phyloP scores from a whole-genome alignment of 306 rosid genomes.

The Neltuma alba region DNA sequence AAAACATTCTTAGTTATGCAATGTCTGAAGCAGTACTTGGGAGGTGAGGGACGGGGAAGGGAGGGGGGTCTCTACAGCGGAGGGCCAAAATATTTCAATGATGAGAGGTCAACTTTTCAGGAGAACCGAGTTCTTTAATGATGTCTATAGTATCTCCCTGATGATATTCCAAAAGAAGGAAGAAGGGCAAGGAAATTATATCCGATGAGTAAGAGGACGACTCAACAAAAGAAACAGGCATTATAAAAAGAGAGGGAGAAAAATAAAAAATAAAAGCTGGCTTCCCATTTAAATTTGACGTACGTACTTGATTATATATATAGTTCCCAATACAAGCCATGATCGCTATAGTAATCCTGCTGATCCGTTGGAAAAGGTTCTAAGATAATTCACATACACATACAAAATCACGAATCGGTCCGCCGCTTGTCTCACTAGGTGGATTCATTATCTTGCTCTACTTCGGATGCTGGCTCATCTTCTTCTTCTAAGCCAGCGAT shows the following conservation, averaged over 20 bases:
- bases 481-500: constrained; percentile 79
- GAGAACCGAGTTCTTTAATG: not conserved
- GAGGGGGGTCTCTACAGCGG: not conserved
- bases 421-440: constrained; percentile 32
- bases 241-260: not conserved
- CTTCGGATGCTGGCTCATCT: constrained; percentile 96
- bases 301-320: constrained; percentile 31
- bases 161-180: not conserved
- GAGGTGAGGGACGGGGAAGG: not conserved
- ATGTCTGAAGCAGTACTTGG: constrained; percentile 23
- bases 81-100: not conserved
- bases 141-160: not conserved
- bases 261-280: not conserved
- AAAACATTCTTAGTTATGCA: not conserved
- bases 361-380: constrained; percentile 28
- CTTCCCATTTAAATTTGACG: constrained; percentile 36
- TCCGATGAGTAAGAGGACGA: not conserved
- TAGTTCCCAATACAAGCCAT: constrained; percentile 40
- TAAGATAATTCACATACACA: constrained; percentile 40
- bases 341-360: constrained; percentile 28
- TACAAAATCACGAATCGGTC: not conserved
- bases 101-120: not conserved
- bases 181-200: not conserved
- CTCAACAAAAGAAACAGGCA: not conserved
- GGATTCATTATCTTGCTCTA: constrained; percentile 88